Evolutionary conservation across 176 grass and related monocot genomes (phyloP).

Genomic region (Panicum miliaceum): DNA sequence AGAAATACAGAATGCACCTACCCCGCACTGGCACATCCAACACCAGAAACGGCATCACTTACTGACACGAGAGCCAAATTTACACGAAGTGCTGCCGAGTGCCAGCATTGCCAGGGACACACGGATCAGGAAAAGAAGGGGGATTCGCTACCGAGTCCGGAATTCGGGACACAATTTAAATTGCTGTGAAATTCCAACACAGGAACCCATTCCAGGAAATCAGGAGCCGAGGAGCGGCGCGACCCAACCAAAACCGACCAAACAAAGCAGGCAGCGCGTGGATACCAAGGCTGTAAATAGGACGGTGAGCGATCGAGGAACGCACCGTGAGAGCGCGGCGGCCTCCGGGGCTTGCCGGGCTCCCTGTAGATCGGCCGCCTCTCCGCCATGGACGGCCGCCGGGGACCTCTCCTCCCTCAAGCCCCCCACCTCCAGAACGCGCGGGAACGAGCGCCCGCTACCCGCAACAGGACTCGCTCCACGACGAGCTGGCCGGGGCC

Average conservation of each 20-base stretch:
- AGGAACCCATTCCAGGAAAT: neutral
- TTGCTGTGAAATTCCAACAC: neutral
- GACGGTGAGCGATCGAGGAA: conserved; percentile 17
- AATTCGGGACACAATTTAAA: neutral
- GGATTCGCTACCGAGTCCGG: neutral
- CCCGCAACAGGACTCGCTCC: neutral
- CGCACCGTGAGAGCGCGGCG: conserved; percentile 54
- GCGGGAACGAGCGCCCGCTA: neutral
- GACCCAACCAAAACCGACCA: conserved; percentile 8
- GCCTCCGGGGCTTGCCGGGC: conserved; percentile 36
- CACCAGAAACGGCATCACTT: conserved; percentile 27
- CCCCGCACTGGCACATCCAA: conserved; percentile 1
- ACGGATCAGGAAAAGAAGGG: neutral
- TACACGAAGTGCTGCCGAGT: neutral
- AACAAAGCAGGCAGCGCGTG: neutral
- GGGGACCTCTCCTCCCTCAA: neutral
- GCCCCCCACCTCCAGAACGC: neutral
- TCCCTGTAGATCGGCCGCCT: conserved; percentile 48
- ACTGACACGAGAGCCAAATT: conserved; percentile 13
- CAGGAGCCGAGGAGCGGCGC: neutral
- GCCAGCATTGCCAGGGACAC: neutral
- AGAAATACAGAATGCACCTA: neutral
- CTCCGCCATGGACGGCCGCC: conserved; percentile 51
- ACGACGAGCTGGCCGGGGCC: neutral
- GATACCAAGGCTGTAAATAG: neutral